Evolutionary conservation across 1,139 yeast genomes (phyloP), one percentile per base, ranked within the genome.

Genomic region (Hyphopichia wangnamkhiaoensis): DNA sequence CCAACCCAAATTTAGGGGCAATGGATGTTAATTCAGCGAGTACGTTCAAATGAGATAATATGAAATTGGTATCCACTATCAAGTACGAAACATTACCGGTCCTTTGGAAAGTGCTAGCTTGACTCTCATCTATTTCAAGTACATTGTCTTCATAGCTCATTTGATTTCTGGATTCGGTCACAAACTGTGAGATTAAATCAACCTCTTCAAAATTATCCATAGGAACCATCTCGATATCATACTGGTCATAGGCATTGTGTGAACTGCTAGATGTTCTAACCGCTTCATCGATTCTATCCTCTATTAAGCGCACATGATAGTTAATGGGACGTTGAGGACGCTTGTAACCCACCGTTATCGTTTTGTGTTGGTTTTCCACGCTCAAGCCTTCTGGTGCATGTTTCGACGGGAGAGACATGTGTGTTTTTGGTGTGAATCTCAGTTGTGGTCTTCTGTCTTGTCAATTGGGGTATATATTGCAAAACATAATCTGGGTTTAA

Each of bases 11-110:
- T 14, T 60, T 45, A 0, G 47, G 41, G 4, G 77, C 76, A 3
- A 74, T 40, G 1, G 49, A 48, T 7, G 71, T 59, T 26, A 89
- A 55, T 1, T 68, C 72, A 37, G 81, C 77, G 4, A 88, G 48
- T 1, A 85, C 61, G 19, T 68, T 58, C 37, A 87, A 60, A 56
- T 87, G 89, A 1, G 88, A 76, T 6, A 89, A 61, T 10, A 84
- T 65, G 54, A 88, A 86, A 56, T 89, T 89, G 2, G 96, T 89
- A 56, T 89, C 96, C 1, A 86, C 66, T 0, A 88, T 79, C 40
- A 88, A 44, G 35, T 54, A 61, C n/a, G 74, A 63, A 4, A 54
- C 38, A 40, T 59, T 60, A 2, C 64, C 63, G 3, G 10, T 15
- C 9, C n/a, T 24, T 25, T 48, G 57, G 1, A 45, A 41, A 2